Percentiles rank a stretch among this genome's conserved stretches.
phyloP scores from a whole-genome alignment of 306 rosid species.

The Glycine latifolia region DNA sequence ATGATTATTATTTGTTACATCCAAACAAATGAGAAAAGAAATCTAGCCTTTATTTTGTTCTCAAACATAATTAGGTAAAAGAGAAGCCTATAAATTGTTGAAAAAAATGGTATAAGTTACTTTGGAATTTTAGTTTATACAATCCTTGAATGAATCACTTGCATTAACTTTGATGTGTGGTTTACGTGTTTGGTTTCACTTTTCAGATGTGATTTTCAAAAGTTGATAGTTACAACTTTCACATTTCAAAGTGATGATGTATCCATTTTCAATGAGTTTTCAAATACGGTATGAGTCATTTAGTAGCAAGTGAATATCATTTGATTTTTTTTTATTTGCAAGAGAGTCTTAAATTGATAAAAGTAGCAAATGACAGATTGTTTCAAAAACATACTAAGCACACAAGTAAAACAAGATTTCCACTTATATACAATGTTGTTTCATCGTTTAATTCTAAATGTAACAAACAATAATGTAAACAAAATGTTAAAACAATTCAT shows the following conservation, averaged over 20 bases:
- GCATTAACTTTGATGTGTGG: constrained; percentile 12
- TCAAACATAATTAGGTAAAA: background rate
- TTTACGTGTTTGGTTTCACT: background rate
- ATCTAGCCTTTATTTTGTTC: background rate
- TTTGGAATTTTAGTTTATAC: background rate
- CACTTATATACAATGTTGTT: background rate
- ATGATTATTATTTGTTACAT: background rate
- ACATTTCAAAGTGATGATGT: too few species aligned
- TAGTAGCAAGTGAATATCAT: background rate
- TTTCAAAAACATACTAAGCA: background rate
- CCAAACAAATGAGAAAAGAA: constrained; percentile 5
- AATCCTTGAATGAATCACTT: constrained; percentile 18
- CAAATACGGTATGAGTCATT: background rate
- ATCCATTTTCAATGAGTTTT: too few species aligned
- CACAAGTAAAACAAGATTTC: background rate
- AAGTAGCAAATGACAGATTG: background rate
- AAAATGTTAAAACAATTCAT: background rate
- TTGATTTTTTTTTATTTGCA: background rate
- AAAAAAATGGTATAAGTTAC: background rate
- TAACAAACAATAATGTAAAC: background rate
- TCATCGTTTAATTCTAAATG: background rate
- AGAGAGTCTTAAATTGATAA: constrained; percentile 1
- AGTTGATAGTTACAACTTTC: too few species aligned
- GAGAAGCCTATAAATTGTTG: constrained; percentile 28
- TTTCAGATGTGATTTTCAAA: too few species aligned